Percentiles rank a stretch among this genome's conserved stretches.
Conservation (phyloP, 495 filamentous ascomycete genomes). For the Neurospora sp. region DNA sequence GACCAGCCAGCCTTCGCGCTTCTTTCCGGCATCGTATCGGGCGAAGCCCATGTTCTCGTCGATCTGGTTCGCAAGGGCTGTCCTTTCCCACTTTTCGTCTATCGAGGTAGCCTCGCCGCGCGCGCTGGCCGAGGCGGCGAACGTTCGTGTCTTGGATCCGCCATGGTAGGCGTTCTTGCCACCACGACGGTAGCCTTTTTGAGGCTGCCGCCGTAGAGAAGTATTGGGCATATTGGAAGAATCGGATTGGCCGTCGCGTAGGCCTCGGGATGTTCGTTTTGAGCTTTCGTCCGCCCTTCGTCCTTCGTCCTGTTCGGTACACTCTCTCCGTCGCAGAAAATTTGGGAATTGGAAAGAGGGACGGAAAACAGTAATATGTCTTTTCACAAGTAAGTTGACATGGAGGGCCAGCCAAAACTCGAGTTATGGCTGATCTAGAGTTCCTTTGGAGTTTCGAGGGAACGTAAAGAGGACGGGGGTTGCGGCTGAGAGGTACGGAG, state of each 20-base stretch:
- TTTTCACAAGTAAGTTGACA: not conserved
- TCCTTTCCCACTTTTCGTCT: conserved; percentile 76
- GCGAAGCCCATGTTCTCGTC: conserved; percentile 91
- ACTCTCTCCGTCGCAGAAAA: not conserved
- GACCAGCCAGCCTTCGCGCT: conserved; percentile 82
- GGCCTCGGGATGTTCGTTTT: not conserved
- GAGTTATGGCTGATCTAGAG: not conserved
- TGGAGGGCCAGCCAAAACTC: not conserved
- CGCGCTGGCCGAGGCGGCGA: conserved; percentile 64
- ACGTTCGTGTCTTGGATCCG: conserved; percentile 46
- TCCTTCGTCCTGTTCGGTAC: not conserved
- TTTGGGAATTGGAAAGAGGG: not conserved
- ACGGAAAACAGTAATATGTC: not conserved
- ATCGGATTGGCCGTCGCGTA: not conserved
- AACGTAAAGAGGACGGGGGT: not conserved
- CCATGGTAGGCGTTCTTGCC: conserved; percentile 48
- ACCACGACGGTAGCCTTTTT: conserved; percentile 44
- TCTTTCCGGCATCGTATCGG: conserved; percentile 81
- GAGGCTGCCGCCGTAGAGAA: conserved; percentile 30
- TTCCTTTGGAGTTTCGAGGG: not conserved
- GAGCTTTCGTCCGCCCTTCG: not conserved
- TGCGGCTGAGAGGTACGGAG: not conserved
- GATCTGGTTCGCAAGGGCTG: conserved; percentile 75
- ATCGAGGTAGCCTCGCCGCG: conserved; percentile 74
- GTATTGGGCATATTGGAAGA: conserved; percentile 36